These are phyloP conservation scores for Sugiyamaella floridensis DNA, from an alignment of 805 yeast genomes.

Conservation along the genomic window DNA sequence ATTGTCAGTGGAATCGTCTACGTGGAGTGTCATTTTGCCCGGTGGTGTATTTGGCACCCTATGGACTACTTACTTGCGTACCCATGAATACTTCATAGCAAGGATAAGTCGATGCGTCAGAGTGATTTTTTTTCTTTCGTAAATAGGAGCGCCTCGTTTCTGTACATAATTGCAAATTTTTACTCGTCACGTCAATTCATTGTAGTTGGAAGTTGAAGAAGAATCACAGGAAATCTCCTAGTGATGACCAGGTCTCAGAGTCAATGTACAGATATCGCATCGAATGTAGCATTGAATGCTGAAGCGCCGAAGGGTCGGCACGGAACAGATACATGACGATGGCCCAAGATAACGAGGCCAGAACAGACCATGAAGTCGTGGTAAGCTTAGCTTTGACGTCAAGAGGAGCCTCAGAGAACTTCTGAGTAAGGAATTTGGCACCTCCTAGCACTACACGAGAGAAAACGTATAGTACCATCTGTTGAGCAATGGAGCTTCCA, in stretches of 20 bases:
- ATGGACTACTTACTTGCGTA: too few species aligned
- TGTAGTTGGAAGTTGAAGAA: neutral
- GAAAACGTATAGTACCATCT: slow-evolving; percentile 66
- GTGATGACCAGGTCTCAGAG: slow-evolving; percentile 39
- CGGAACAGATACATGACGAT: slow-evolving; percentile 64
- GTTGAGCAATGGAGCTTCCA: slow-evolving; percentile 50
- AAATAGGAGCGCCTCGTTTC: neutral
- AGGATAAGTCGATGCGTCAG: too few species aligned
- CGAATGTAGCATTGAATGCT: slow-evolving; percentile 55
- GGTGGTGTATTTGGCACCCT: too few species aligned
- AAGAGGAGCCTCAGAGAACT: slow-evolving; percentile 1
- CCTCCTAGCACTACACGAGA: slow-evolving; percentile 60
- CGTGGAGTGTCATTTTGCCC: too few species aligned
- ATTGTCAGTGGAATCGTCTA: too few species aligned
- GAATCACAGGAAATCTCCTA: slow-evolving; percentile 18
- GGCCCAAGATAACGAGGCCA: slow-evolving; percentile 67
- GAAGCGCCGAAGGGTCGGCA: slow-evolving; percentile 54
- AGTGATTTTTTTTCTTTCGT: neutral
- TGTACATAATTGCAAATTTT: neutral
- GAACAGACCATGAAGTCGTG: slow-evolving; percentile 46
- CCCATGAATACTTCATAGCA: too few species aligned
- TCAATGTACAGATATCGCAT: slow-evolving; percentile 70
- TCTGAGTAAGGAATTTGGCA: slow-evolving; percentile 40
- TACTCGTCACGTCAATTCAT: neutral
- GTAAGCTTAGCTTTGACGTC: slow-evolving; percentile 12